Percentiles rank a stretch among this genome's conserved stretches.
Evolutionary conservation across 2,329 filamentous ascomycete species (phyloP).

Genomic region (Claviceps pazoutovae): DNA sequence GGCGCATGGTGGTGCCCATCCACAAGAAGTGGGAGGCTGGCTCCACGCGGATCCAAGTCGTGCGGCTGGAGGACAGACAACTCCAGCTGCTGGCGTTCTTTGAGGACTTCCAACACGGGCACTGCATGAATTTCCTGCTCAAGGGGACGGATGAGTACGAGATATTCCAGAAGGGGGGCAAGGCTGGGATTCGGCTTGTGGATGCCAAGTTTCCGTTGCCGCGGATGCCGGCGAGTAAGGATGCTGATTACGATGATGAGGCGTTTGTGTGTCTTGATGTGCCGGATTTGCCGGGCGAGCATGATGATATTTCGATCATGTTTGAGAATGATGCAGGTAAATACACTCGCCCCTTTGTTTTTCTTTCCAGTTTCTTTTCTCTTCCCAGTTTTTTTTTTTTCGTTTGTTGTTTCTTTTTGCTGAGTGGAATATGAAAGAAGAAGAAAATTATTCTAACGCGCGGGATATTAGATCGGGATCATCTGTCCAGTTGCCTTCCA

Average conservation of each 20-base stretch:
- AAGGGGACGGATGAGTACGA: constrained; percentile 78
- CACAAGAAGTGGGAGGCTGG: constrained; percentile 88
- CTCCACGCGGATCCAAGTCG: constrained; percentile 66
- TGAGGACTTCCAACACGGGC: constrained; percentile 72
- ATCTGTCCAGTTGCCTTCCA: constrained; percentile 37
- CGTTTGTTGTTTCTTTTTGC: background rate
- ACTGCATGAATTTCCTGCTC: constrained; percentile 78
- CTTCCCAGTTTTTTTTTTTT: background rate
- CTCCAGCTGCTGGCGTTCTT: constrained; percentile 77
- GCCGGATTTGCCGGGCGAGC: constrained; percentile 79
- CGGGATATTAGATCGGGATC: constrained; percentile 35
- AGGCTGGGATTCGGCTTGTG: constrained; percentile 62
- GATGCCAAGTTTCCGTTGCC: constrained; percentile 87
- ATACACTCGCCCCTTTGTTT: constrained; percentile 17
- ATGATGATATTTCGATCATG: constrained; percentile 76
- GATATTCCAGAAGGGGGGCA: constrained; percentile 46
- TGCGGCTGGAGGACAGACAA: constrained; percentile 55
- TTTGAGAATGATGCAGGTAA: constrained; percentile 70
- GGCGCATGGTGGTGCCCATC: constrained; percentile 80
- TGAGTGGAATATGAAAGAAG: no score
- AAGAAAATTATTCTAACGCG: no score
- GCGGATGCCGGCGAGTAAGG: constrained; percentile 38
- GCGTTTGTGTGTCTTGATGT: constrained; percentile 76
- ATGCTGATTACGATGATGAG: constrained; percentile 42
- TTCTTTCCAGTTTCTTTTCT: constrained; percentile 8